Base-by-base conservation (phyloP, 805 yeast genomes). In the Spathaspora gorwiae region DNA sequence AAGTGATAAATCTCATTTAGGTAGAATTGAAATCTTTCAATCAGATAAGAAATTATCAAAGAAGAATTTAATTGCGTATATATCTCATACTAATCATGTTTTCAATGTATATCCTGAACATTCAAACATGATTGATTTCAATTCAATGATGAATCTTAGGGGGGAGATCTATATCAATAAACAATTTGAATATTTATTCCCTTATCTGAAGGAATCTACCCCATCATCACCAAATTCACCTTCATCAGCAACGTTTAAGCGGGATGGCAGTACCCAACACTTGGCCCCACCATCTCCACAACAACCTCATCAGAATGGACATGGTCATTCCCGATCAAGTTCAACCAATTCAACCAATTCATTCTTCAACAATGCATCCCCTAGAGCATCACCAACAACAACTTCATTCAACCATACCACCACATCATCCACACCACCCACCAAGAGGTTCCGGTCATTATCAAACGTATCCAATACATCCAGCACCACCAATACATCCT, bases 91-190 rank as follows among this genome's bases (percentile, higher is more conserved):
- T 13, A 59, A 68, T 34, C 66, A 73, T 39, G 72, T 75, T 41
- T 78, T 70, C 57, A 76, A 83, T n/a, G 73, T 81, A 7, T 83
- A 76, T 54, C 86, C 87, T 0, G 81, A 77, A 50, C 73, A 70
- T 46, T 72, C 79, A 37, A 75, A 67, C 32, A 74, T 79, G 65
- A 79, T 83, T 50, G 83, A 81, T 50, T 61, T 69, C 47, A 79
- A 81, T 47, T 70, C 84, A 6, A 62, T 81, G 45, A 68, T 83
- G 62, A 78, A 78, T 58, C 44, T 81, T 29, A 67, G 73, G 44
- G 87, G 85, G 31, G 79, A 77, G 30, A 66, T 81, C 15, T 70
- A 66, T 48, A 66, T 81, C 43, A 78, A 76, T 57, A 68, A 68
- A 47, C 47, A 56, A 45, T 65, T 55, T 47, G 68, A 68, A 51